Evolutionary conservation across 805 yeast genomes (phyloP).

Genomic region (Teunomyces barrocoloradensis): DNA sequence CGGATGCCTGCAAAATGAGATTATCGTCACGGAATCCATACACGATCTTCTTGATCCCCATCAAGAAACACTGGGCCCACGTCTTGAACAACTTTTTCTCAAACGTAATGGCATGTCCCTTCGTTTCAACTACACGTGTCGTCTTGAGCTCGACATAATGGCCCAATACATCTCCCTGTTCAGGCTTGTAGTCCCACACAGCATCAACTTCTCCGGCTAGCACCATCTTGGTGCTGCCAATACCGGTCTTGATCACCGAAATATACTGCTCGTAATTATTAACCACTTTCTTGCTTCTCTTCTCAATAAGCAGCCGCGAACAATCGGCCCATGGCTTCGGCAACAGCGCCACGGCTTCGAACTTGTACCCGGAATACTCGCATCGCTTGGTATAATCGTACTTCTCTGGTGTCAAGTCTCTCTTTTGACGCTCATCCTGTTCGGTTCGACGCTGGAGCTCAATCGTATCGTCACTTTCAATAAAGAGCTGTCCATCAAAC

Average conservation of each 20-base stretch:
- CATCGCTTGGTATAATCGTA: constrained; percentile 35
- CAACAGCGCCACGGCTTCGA: constrained; percentile 75
- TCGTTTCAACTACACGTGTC: constrained; percentile 50
- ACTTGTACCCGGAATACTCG: constrained; percentile 76
- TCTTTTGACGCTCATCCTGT: constrained; percentile 19
- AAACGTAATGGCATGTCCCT: constrained; percentile 59
- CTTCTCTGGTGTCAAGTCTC: constrained; percentile 16
- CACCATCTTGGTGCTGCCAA: constrained; percentile 66
- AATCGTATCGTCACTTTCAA: constrained; percentile 49
- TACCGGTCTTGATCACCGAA: constrained; percentile 79
- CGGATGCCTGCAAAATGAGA: constrained; percentile 62
- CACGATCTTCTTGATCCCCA: constrained; percentile 77
- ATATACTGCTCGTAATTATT: constrained; percentile 75
- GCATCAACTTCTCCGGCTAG: constrained; percentile 94
- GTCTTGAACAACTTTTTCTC: constrained; percentile 74
- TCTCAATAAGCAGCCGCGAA: constrained; percentile 65
- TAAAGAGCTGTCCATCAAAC: constrained; percentile 74
- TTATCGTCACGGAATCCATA: constrained; percentile 86
- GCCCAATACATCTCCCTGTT: constrained; percentile 47
- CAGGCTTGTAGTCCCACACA: constrained; percentile 76
- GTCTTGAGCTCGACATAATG: constrained; percentile 90
- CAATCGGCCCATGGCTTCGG: constrained; percentile 72
- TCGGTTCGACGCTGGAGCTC: constrained; percentile 27
- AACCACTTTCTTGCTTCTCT: constrained; percentile 56
- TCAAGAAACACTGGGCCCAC: constrained; percentile 92